These are phyloP conservation scores for Cordyceps fumosorosea DNA, from an alignment of 2,329 filamentous ascomycete genomes.

Conservation along the genomic window DNA sequence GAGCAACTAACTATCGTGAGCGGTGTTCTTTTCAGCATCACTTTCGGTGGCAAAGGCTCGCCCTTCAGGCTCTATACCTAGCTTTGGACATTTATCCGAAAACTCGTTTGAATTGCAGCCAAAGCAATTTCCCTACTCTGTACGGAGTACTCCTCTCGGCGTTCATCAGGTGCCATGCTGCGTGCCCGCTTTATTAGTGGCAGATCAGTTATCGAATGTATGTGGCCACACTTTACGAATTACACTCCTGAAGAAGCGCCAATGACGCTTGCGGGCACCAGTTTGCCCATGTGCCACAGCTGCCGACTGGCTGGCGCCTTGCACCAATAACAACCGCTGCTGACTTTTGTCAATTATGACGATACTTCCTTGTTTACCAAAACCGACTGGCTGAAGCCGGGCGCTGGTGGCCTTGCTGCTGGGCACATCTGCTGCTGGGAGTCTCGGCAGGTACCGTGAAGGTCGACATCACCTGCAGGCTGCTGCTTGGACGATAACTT, in stretches of 20 bases:
- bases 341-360: background rate
- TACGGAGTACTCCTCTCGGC: background rate
- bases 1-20: background rate
- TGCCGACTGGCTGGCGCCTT: background rate
- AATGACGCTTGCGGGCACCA: slow-evolving; percentile 1
- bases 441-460: background rate
- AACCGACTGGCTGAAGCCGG: background rate
- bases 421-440: background rate
- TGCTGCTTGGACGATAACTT: too few relatives aligned
- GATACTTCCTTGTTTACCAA: background rate
- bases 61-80: background rate
- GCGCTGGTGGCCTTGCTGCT: background rate
- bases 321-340: background rate
- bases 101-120: background rate
- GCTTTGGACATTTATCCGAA: background rate
- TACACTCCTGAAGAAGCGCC: background rate
- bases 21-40: background rate
- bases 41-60: background rate
- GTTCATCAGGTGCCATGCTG: background rate
- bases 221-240: too few relatives aligned
- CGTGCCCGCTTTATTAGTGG: background rate
- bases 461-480: background rate
- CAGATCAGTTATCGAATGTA: background rate
- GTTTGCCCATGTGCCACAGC: background rate
- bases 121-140: background rate